Evolutionary conservation across 495 filamentous ascomycete genomes (phyloP), one percentile per base, ranked within the genome.

Genomic region (Staphylotrichum longicolle): DNA sequence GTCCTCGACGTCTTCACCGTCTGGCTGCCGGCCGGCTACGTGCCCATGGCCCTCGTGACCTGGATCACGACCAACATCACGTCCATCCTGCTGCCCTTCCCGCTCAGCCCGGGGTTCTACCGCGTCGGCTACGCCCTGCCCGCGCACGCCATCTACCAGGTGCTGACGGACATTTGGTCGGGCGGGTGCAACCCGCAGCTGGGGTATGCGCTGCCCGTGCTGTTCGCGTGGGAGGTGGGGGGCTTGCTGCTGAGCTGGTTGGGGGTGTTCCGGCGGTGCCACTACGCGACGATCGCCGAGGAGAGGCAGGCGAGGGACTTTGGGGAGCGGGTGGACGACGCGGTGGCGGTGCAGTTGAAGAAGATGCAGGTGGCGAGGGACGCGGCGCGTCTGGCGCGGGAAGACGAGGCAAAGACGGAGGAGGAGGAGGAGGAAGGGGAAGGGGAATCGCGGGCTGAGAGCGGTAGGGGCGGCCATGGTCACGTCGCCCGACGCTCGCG

Each of bases 61-160:
- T 83, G 81, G 81, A 64, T 83, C n/a, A 64, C 82, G 5, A n/a
- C 72, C 15, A 83, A 83, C 57, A 70, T 83, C 27, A 72, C 76
- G 0, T 77, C 74, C 0, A 76, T 78, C 39, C 63, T 83, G 3
- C 58, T 80, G 1, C 81, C 81, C 1, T 81, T 83, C 44, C 76
- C 77, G 50, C 63, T 83, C 2, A 70, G 72, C 0, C 72, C 80
- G 0, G 74, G 50, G 0, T 85, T 83, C 37, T 85, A 79, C 60
- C 64, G 66, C n/a, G 74, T 78, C 67, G 77, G 69, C 0, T 83
- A 78, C 55, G 75, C 69, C 0, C 45, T 85, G 4, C 82, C 82
- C 0, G 75, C 80, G 6, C 79, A 82, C 53, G 66, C 69, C 20
- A 65, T 78, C 6, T 84, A 76, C 59, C 67, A 78, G 15, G 50